Evolutionary conservation across 208 protist species (phyloP).

Genomic region (Crithidia bombi): DNA sequence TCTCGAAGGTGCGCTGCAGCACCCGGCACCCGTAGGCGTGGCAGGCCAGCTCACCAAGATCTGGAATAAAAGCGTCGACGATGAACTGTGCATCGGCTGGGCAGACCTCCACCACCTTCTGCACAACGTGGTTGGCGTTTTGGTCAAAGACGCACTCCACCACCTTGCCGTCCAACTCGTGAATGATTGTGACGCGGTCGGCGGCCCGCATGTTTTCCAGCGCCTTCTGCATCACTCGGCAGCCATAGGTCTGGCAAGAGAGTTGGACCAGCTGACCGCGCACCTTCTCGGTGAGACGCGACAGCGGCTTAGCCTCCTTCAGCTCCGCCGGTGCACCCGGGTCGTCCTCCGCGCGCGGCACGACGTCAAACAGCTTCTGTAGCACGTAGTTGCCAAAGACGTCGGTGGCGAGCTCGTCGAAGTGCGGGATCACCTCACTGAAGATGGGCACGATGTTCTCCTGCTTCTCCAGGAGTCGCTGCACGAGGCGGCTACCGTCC

Average conservation of each 20-base stretch:
- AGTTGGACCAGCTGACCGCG: constrained; percentile 86
- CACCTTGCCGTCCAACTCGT: constrained; percentile 92
- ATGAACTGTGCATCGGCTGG: constrained; percentile 90
- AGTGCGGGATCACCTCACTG: constrained; percentile 82
- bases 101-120: constrained; percentile 98
- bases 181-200: constrained; percentile 50
- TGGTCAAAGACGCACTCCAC: constrained; percentile 96
- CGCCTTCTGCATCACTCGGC: constrained; percentile 98
- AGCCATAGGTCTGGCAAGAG: constrained; percentile 95
- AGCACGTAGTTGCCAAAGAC: constrained; percentile 99
- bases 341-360: constrained; percentile 45
- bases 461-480: constrained; percentile 94
- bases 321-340: constrained; percentile 1
- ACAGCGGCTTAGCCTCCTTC: constrained; percentile 33
- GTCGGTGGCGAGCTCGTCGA: constrained; percentile 91
- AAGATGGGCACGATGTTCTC: constrained; percentile 88
- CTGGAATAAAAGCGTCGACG: constrained; percentile 92
- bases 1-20: constrained; percentile 96
- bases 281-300: constrained; percentile 68
- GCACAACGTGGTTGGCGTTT: constrained; percentile 99
- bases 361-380: constrained; percentile 98
- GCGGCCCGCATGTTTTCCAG: constrained; percentile 69
- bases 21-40: constrained; percentile 99
- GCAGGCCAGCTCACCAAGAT: constrained; percentile 87
- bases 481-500: constrained; percentile 97